These are phyloP conservation scores for Multifurca ochricompacta DNA, from an alignment of 768 basidiomycete genomes.

Conservation along the genomic window DNA sequence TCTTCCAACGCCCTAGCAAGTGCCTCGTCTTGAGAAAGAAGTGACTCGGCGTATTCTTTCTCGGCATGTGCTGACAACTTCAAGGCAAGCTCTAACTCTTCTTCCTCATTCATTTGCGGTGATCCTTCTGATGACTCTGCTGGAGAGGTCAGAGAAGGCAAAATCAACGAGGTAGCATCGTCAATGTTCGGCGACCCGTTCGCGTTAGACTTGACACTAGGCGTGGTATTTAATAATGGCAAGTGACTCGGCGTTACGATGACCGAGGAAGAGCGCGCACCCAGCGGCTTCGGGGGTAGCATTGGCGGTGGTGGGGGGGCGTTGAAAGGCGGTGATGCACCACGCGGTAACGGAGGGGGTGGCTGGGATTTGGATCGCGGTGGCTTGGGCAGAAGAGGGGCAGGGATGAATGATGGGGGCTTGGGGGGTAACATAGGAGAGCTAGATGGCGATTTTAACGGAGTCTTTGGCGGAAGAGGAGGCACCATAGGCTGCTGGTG, in stretches of 20 bases:
- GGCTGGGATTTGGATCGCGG: slow-evolving; percentile 6
- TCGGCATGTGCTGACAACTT: slow-evolving; percentile 37
- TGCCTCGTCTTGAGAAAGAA: slow-evolving; percentile 5
- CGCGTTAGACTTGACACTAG: background rate
- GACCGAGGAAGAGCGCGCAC: background rate
- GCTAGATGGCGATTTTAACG: background rate
- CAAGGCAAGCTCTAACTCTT: slow-evolving; percentile 57
- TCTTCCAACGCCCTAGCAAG: slow-evolving; percentile 14
- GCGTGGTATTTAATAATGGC: background rate
- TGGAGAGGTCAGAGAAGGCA: slow-evolving; percentile 14
- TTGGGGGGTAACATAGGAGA: slow-evolving; percentile 6
- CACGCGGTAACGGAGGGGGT: background rate
- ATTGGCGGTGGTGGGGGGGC: background rate
- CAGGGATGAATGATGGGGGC: slow-evolving; percentile 1
- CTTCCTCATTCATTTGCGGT: slow-evolving; percentile 39
- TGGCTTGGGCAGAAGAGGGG: background rate
- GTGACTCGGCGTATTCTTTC: background rate
- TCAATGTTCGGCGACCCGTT: background rate
- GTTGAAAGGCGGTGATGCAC: background rate
- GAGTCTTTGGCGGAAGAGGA: slow-evolving; percentile 13
- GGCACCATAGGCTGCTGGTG: background rate
- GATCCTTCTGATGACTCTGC: slow-evolving; percentile 14
- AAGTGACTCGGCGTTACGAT: background rate
- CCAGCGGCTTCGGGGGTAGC: background rate
- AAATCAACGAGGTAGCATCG: background rate